phyloP scores from a whole-genome alignment of 2,329 filamentous ascomycete species.

The Talaromyces sp. region DNA sequence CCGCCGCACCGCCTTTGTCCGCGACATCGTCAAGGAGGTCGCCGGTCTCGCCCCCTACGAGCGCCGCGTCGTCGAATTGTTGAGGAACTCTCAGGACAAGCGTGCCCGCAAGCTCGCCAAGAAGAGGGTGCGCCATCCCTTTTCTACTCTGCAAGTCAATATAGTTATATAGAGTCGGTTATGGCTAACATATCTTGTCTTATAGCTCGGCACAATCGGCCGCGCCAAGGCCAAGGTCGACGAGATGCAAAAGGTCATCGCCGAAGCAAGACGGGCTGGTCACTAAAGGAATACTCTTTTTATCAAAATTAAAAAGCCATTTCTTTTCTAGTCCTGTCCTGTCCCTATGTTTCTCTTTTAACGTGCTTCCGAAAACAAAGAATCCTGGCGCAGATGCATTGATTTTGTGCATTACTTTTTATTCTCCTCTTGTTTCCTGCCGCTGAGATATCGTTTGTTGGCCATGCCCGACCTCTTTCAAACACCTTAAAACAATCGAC shows the following conservation, averaged over 20 bases:
- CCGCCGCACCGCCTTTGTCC: conserved; percentile 95
- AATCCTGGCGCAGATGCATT: not conserved
- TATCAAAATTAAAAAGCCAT: not conserved
- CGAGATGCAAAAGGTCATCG: conserved; percentile 96
- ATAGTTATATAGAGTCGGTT: not conserved
- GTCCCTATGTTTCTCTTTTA: conserved; percentile 24
- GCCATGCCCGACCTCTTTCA: conserved; percentile 13
- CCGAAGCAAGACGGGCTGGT: conserved; percentile 81
- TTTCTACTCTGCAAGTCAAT: too few relatives aligned
- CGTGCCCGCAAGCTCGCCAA: conserved; percentile 97
- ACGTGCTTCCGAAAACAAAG: conserved; percentile 16
- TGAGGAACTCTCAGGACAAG: conserved; percentile 99
- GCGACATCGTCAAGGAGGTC: conserved; percentile 98
- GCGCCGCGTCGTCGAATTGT: conserved; percentile 97
- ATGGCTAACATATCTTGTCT: conserved; percentile 17
- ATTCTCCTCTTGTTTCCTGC: not conserved
- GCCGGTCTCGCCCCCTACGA: conserved; percentile 93
- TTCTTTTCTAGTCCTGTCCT: conserved; percentile 3
- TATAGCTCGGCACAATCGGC: conserved; percentile 92
- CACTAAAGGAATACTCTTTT: conserved; percentile 55
- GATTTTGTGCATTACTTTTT: not conserved
- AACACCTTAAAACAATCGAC: too few relatives aligned
- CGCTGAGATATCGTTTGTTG: not conserved
- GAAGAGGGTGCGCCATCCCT: conserved; percentile 73
- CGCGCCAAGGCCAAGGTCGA: conserved; percentile 99